Conservation (phyloP, 306 rosid genomes). For the Trichosanthes truncata region DNA sequence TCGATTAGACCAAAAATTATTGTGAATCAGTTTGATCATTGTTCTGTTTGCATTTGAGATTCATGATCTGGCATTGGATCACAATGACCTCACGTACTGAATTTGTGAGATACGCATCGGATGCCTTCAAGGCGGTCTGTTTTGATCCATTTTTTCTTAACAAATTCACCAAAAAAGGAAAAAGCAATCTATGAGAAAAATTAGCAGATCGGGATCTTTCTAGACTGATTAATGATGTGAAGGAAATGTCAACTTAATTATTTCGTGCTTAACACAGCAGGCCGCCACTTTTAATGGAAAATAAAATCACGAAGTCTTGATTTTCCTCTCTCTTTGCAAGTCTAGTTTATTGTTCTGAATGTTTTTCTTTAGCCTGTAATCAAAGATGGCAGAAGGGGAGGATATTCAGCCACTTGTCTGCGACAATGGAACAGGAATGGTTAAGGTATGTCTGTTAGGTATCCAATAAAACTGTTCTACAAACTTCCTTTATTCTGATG, state of each 20-base stretch:
- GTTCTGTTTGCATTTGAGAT: background rate
- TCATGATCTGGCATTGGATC: background rate
- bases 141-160: background rate
- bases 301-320: background rate
- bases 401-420: slow-evolving; percentile 92
- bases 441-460: slow-evolving; percentile 36
- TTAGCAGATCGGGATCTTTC: background rate
- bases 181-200: background rate
- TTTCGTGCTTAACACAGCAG: background rate
- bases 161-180: background rate
- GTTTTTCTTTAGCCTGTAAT: slow-evolving; percentile 18
- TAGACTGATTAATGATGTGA: background rate
- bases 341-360: background rate
- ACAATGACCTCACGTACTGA: background rate
- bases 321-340: background rate
- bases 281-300: background rate
- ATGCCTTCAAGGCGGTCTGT: background rate
- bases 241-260: background rate
- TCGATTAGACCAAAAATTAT: background rate
- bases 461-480: background rate
- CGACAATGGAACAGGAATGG: slow-evolving; percentile 94
- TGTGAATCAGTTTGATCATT: background rate
- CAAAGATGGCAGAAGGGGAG: slow-evolving; percentile 73
- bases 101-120: background rate
- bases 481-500: background rate